These are phyloP conservation scores for Blastocystis sp. DNA, from an alignment of 352 stramenopile genomes.

Conservation along the genomic window DNA sequence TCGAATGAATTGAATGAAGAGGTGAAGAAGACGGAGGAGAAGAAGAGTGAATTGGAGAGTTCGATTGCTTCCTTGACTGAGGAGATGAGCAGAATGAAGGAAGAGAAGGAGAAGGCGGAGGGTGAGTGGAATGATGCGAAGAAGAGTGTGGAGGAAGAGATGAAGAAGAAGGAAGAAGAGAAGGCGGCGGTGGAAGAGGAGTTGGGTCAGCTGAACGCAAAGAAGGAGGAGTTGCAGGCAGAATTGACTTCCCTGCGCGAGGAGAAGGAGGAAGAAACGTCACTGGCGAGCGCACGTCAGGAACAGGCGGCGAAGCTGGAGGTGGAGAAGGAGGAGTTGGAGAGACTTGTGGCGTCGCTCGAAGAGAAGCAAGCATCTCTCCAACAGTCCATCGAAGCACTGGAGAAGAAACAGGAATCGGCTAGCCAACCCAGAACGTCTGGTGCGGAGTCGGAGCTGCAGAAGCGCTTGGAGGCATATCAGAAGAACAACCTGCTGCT, in stretches of 20 bases:
- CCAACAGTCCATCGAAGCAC: not conserved
- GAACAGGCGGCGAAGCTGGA: not conserved
- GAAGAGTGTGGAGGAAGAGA: not conserved
- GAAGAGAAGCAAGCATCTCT: not conserved
- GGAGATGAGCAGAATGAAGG: not conserved
- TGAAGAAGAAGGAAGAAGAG: not conserved
- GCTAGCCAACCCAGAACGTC: not conserved
- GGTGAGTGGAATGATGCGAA: not conserved
- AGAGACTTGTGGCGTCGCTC: not conserved
- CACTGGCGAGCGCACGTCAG: no score
- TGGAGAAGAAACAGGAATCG: not conserved
- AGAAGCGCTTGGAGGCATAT: not conserved
- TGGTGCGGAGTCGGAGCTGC: not conserved
- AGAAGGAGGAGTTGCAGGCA: not conserved
- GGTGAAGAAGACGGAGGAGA: not conserved
- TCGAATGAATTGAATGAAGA: not conserved
- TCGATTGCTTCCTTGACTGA: not conserved
- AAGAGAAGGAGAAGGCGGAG: not conserved
- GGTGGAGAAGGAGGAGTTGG: not conserved
- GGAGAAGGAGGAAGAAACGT: not conserved
- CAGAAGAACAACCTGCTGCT: constrained; percentile 52
- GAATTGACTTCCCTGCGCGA: not conserved
- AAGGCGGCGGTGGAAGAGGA: not conserved
- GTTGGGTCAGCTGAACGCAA: not conserved
- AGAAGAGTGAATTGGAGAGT: constrained; percentile 28